Percentiles rank a stretch among this genome's conserved stretches.
Conservation (phyloP, 148 eudicot genomes). For the Amaranthus hypochondriacus region DNA sequence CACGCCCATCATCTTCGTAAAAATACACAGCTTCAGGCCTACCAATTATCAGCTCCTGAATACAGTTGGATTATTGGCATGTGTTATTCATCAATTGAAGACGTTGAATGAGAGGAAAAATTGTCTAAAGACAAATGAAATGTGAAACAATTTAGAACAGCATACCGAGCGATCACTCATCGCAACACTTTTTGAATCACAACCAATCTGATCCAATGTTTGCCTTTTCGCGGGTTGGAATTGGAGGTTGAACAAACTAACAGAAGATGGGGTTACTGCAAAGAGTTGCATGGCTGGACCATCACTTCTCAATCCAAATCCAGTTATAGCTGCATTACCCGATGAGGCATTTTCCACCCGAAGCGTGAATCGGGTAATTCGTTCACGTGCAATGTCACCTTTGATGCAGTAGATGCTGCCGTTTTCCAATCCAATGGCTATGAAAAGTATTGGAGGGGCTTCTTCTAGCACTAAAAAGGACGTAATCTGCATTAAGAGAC, state of each 20-base stretch:
- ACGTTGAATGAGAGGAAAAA: neutral
- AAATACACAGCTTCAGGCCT: constrained; percentile 93
- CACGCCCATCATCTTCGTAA: constrained; percentile 94
- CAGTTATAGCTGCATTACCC: constrained; percentile 54
- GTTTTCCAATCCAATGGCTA: constrained; percentile 89
- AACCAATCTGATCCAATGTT: constrained; percentile 88
- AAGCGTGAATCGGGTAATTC: constrained; percentile 85
- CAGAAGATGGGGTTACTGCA: constrained; percentile 83
- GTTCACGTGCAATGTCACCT: constrained; percentile 96
- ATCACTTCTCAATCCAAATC: constrained; percentile 86
- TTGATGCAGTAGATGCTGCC: constrained; percentile 91
- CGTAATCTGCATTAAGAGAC: constrained; percentile 58
- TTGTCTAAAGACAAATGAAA: neutral
- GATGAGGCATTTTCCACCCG: constrained; percentile 60
- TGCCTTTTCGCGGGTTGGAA: constrained; percentile 63
- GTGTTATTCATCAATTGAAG: constrained; percentile 1
- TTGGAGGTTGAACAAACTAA: constrained; percentile 77
- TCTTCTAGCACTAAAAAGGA: constrained; percentile 85
- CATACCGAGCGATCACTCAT: constrained; percentile 95
- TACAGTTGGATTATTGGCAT: constrained; percentile 5
- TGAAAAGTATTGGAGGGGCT: constrained; percentile 75
- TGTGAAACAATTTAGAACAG: neutral
- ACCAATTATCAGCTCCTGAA: constrained; percentile 90
- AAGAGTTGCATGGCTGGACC: constrained; percentile 79
- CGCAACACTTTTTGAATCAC: constrained; percentile 57